phyloP scores from a whole-genome alignment of 352 stramenopile genomes.

The Globisporangium carolinianum region DNA sequence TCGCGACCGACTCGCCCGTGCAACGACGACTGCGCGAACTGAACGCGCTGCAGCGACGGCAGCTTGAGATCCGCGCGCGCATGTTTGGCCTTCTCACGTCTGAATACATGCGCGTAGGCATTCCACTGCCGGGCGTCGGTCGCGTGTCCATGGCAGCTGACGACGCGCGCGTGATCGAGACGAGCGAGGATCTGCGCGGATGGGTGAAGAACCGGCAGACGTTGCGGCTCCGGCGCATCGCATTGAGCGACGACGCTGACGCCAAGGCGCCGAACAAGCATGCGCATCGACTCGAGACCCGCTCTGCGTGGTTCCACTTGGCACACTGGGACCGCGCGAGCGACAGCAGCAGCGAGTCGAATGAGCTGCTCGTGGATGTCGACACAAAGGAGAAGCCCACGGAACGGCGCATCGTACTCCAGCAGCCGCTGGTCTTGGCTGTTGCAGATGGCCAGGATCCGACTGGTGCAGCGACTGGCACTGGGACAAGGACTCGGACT shows the following conservation, averaged over 20 bases:
- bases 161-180: conserved; percentile 26
- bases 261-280: too few relatives aligned
- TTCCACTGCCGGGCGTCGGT: conserved; percentile 46
- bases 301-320: conserved; percentile 27
- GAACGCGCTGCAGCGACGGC: conserved; percentile 35
- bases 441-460: neutral
- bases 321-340: conserved; percentile 12
- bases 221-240: conserved; percentile 19
- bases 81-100: conserved; percentile 48
- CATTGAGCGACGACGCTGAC: neutral
- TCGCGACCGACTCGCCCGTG: conserved; percentile 35
- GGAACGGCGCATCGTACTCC: conserved; percentile 20
- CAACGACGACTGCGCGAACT: conserved; percentile 37
- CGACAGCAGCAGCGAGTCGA: conserved; percentile 2
- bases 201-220: conserved; percentile 49
- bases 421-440: conserved; percentile 1
- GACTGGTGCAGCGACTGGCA: neutral
- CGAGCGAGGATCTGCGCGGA: conserved; percentile 40
- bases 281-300: conserved; percentile 2
- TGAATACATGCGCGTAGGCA: conserved; percentile 58
- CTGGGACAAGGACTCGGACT: neutral
- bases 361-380: conserved; percentile 18
- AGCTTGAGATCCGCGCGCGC: conserved; percentile 37
- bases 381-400: conserved; percentile 24
- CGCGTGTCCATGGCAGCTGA: conserved; percentile 7